Evolutionary conservation across 1,284 basidiomycete species (phyloP), one percentile per base, ranked within the genome.

Genomic region (Papiliotrema terrestris): DNA sequence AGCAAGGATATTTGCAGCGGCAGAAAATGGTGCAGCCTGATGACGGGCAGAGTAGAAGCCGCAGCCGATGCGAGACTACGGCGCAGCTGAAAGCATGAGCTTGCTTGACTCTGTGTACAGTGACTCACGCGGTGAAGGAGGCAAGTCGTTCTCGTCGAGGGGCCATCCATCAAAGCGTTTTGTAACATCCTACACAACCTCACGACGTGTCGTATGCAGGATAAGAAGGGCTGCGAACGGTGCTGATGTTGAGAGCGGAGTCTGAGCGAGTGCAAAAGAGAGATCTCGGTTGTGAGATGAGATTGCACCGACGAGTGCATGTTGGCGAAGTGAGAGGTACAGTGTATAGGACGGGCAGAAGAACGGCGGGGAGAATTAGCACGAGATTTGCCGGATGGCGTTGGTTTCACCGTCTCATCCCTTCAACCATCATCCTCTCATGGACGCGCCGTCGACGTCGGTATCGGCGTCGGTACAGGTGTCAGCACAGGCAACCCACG

Each of bases 1-100:
- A 72, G 5, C 1, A 68, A 55, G n/a, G 58, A 45, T 5, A 64
- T 64, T 35, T 73, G 71, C 4, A 73, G 61, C 3, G 73, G 73
- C 4, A 75, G 51, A 49, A 75, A 75, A 58, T 68, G 62, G 26
- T 51, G 41, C n/a, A 67, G 55, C 1, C 51, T 25, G 20, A 71
- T 52, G 44, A 65, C 58, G 29, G 55, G 52, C 14, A 13, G 22
- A 1, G 54, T 56, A 2, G 51, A 43, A 11, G 8, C 23, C 0
- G 51, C 45, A 2, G 68, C 68, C 8, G 17, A 35, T 13, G 54
- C 8, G 1, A 70, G 52, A 15, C 59, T 49, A 17, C 5, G 13
- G 1, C 49, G 22, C 29, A 67, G 22, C 65, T 63, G 20, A 1
- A n/a, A 2, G 32, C 19, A 19, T 35, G 42, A 48, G 52, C 19